Evolutionary conservation across 768 basidiomycete genomes (phyloP), one percentile per base, ranked within the genome.

Genomic region (Brasilioporus rufonigricans): DNA sequence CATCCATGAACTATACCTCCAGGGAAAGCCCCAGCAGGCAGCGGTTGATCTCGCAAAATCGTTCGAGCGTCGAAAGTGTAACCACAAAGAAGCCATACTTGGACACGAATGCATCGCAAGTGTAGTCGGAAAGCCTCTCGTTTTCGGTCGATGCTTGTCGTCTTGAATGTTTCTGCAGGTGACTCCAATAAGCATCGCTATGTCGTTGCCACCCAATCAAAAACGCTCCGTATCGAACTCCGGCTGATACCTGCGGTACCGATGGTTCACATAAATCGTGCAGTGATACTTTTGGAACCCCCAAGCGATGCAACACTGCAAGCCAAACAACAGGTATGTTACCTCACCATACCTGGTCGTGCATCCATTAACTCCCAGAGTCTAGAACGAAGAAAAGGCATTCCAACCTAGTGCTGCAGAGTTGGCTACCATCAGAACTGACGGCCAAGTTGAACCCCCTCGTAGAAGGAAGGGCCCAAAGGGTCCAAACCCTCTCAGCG

Each of bases 21-120:
- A 87, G 52, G 94, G 93, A 13, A 83, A 80, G 55, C 65, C 77
- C 2, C 80, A 81, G 29, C 94, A 98, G 66, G 73, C 81, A 0
- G 82, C 86, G 0, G 86, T 93, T 0, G 91, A 97, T 67, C 78
- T 97, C 40, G 96, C 97, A 2, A 98, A 98, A 73, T 81, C 78
- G 0, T 98, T 97, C 61, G 96, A 98, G 73, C 80, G 96, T 53
- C 71, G 97, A 60, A 93, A 89, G 73, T 99, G 97, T 69, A 98
- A 98, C 68, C 97, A 99, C 69, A 79, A 85, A 57, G 89, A 94
- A 63, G 77, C 89, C n/a, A 89, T 98, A 27, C 77, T 81, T 0
- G 89, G 89, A 29, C 84, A 89, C 45, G 92, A 93, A 18, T 99
- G 97, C 69, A 75, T 99, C 27, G 64, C 74, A 6, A 82, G 81